Base-by-base conservation (phyloP, 768 basidiomycete species). In the Tricholomella constricta region DNA sequence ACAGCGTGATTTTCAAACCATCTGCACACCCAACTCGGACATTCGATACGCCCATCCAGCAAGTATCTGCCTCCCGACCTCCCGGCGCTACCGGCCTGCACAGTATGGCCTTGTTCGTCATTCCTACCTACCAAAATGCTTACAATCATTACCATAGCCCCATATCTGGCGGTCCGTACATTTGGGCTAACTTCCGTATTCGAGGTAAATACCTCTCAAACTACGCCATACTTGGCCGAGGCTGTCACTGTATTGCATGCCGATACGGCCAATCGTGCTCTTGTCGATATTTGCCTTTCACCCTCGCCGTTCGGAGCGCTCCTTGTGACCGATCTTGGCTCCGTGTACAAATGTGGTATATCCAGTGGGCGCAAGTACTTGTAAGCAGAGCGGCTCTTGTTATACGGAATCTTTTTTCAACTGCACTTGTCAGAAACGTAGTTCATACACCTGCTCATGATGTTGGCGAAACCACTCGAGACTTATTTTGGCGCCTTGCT, bases 21-120 rank as follows among this genome's bases (percentile, higher is more conserved):
- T 65, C 64, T 36, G 72, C 72, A 2, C 68, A 57, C 4, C 72
- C 83, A 4, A 63, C 72, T 6, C 69, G 70, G 54, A 68, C 69
- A 2, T 89, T 89, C 54, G 68, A 78, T 17, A 89, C 88, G 2
- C 88, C 89, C 11, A 88, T 92, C 47, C 74, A 76, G 47, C 89
- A 91, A 58, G 71, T 91, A 42, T 66, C 69, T 5, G 62, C 75
- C n/a, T 71, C 75, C 3, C 57, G 62, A 32, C 19, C 19, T 41
- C 23, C 34, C 6, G 23, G 29, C 26, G 32, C 34, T 34, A 44
- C 44, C 38, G 25, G 27, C 15, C 14, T 50, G 34, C 48, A 41
- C 12, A 44, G 60, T 59, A 27, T 23, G 60, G 52, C 35, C 29
- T n/a, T 15, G 9, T 3, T 4, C 34, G 1, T 12, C 15, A 20